Conservation (phyloP, 495 filamentous ascomycete genomes). For the Trichoderma parareesei region DNA sequence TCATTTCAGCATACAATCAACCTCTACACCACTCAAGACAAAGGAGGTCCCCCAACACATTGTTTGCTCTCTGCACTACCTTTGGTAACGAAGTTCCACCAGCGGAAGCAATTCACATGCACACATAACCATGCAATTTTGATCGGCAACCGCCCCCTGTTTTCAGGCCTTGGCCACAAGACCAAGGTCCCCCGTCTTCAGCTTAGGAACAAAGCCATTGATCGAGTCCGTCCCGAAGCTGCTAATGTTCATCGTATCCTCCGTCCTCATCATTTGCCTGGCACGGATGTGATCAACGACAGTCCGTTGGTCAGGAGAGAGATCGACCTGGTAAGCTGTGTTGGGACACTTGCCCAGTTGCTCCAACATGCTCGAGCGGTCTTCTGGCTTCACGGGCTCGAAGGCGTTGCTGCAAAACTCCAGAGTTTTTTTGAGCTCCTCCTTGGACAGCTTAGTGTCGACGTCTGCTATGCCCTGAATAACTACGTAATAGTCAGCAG, state of each 20-base stretch:
- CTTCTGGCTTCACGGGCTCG: constrained; percentile 17
- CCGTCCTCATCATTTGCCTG: constrained; percentile 18
- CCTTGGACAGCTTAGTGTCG: constrained; percentile 25
- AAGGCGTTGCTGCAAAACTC: constrained; percentile 32
- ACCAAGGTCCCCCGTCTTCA: constrained; percentile 26
- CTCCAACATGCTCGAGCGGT: constrained; percentile 18
- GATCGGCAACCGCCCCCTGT: neutral
- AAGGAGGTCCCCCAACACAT: too few relatives aligned
- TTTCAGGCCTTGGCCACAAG: neutral
- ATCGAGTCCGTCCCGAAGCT: constrained; percentile 29
- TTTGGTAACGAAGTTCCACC: too few relatives aligned
- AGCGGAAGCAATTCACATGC: too few relatives aligned
- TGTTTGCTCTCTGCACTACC: too few relatives aligned
- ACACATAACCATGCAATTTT: too few relatives aligned
- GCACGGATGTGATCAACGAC: constrained; percentile 27
- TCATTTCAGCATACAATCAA: too few relatives aligned
- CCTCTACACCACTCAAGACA: too few relatives aligned
- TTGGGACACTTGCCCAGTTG: constrained; percentile 14
- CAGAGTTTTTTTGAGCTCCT: constrained; percentile 28
- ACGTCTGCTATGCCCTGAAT: constrained; percentile 36
- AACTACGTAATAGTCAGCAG: constrained; percentile 15
- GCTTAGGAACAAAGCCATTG: constrained; percentile 25
- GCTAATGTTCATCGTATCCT: constrained; percentile 28
- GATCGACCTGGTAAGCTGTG: constrained; percentile 10
- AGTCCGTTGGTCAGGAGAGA: constrained; percentile 25